Percentiles rank a stretch among this genome's conserved stretches.
Evolutionary conservation across 352 stramenopile species (phyloP).

Genomic region (Phytophthora foliorum): DNA sequence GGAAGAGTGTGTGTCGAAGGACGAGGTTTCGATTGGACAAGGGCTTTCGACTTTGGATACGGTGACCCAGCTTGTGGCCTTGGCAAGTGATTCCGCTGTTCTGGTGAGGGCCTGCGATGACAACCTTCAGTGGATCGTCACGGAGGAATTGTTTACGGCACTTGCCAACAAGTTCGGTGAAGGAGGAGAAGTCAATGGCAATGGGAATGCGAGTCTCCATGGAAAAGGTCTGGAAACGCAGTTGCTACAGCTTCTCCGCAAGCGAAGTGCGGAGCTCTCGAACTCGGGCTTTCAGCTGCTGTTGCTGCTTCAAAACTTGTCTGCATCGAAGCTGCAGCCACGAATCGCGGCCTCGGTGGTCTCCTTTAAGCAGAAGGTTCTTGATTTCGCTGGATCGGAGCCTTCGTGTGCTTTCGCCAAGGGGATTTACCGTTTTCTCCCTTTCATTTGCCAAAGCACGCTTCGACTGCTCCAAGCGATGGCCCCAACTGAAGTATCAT

Average conservation of each 20-base stretch:
- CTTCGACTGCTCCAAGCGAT: constrained; percentile 50
- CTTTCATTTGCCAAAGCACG: constrained; percentile 61
- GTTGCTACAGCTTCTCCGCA: constrained; percentile 43
- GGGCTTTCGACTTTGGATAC: constrained; percentile 7
- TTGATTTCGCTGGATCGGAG: constrained; percentile 48
- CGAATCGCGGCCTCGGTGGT: constrained; percentile 31
- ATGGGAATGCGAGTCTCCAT: constrained; percentile 7
- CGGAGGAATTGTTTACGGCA: constrained; percentile 48
- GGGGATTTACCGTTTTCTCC: constrained; percentile 60
- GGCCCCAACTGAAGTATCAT: constrained; percentile 15
- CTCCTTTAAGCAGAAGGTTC: constrained; percentile 50
- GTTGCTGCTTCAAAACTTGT: constrained; percentile 53
- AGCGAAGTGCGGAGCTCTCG: constrained; percentile 48
- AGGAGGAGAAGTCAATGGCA: constrained; percentile 13
- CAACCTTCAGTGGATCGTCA: constrained; percentile 74
- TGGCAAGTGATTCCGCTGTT: constrained; percentile 45
- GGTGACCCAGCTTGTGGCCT: constrained; percentile 39
- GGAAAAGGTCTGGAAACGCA: constrained; percentile 15
- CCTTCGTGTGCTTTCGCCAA: constrained; percentile 39
- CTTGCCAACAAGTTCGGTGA: constrained; percentile 40
- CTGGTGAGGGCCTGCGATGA: constrained; percentile 60
- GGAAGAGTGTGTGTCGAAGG: constrained; percentile 33
- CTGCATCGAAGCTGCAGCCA: constrained; percentile 6
- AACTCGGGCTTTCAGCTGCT: constrained; percentile 59
- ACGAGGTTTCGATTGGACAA: constrained; percentile 1